These are phyloP conservation scores for Apodospora peruviana DNA, from an alignment of 495 filamentous ascomycete species.

Conservation along the genomic window DNA sequence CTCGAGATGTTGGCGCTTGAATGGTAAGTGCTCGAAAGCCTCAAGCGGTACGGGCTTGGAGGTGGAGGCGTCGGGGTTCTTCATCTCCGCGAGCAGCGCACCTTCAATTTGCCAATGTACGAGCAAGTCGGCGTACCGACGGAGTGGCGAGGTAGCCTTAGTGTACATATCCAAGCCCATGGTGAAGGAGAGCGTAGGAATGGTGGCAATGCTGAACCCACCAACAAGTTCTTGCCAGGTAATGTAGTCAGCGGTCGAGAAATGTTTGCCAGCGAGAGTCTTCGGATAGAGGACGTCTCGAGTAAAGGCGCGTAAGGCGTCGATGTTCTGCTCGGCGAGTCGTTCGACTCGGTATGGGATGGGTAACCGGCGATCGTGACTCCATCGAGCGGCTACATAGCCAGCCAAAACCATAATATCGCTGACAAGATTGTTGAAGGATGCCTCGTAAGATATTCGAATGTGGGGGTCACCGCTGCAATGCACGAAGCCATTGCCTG, in stretches of 20 bases:
- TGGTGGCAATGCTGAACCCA: conserved; percentile 40
- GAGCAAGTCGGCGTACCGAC: conserved; percentile 78
- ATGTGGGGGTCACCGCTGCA: conserved; percentile 37
- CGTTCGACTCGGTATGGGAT: conserved; percentile 67
- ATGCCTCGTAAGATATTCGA: conserved; percentile 22
- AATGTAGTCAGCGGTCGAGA: conserved; percentile 56
- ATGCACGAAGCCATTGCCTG: conserved; percentile 13
- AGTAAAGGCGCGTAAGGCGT: conserved; percentile 40
- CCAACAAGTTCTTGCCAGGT: conserved; percentile 57
- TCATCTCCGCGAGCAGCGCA: conserved; percentile 62
- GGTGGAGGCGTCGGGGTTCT: too few relatives aligned
- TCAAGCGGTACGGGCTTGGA: too few relatives aligned
- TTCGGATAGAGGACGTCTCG: conserved; percentile 42
- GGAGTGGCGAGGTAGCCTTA: conserved; percentile 80
- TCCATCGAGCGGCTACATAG: conserved; percentile 68
- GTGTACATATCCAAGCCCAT: conserved; percentile 67
- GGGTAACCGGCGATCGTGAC: conserved; percentile 67
- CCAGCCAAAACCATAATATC: conserved; percentile 74
- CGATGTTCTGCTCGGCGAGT: conserved; percentile 46
- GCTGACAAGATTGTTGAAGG: conserved; percentile 27
- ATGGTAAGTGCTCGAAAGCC: conserved; percentile 55
- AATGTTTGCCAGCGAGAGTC: conserved; percentile 46
- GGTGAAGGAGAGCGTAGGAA: conserved; percentile 48
- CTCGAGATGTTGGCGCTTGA: conserved; percentile 52
- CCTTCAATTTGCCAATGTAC: conserved; percentile 89